These are phyloP conservation scores for Xylaria venustula DNA, from an alignment of 495 filamentous ascomycete genomes.

Conservation along the genomic window DNA sequence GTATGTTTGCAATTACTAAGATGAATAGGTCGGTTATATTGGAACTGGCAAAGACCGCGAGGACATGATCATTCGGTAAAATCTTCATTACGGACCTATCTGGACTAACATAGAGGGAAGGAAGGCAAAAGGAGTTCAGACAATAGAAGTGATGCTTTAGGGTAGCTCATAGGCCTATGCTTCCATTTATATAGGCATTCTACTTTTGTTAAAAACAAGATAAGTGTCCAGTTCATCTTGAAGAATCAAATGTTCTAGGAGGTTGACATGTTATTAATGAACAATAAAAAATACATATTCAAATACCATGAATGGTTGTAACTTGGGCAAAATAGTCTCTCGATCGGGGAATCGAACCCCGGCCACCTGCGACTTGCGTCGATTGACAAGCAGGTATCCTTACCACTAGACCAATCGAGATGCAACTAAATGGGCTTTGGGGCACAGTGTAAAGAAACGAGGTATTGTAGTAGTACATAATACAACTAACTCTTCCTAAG, in stretches of 20 bases:
- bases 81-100: not conserved
- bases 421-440: not conserved
- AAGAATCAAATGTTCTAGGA: no score
- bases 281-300: no score
- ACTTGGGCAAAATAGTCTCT: no score
- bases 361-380: conserved; percentile 31
- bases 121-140: conserved; percentile 1
- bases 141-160: conserved; percentile 2
- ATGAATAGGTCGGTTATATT: conserved; percentile 55
- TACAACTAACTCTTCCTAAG: no score
- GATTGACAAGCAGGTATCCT: conserved; percentile 21
- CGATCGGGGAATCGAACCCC: conserved; percentile 45
- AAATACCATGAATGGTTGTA: no score
- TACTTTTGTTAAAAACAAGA: not conserved
- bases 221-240: no score
- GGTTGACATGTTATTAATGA: no score
- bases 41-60: conserved; percentile 76
- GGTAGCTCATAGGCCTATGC: not conserved
- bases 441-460: no score
- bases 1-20: not conserved
- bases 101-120: not conserved
- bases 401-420: conserved; percentile 19
- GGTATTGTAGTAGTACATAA: no score
- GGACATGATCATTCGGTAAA: conserved; percentile 34
- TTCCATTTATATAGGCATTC: not conserved